phyloP scores from a whole-genome alignment of 371 early-diverging fungal genomes.

The Mucor piriformis region DNA sequence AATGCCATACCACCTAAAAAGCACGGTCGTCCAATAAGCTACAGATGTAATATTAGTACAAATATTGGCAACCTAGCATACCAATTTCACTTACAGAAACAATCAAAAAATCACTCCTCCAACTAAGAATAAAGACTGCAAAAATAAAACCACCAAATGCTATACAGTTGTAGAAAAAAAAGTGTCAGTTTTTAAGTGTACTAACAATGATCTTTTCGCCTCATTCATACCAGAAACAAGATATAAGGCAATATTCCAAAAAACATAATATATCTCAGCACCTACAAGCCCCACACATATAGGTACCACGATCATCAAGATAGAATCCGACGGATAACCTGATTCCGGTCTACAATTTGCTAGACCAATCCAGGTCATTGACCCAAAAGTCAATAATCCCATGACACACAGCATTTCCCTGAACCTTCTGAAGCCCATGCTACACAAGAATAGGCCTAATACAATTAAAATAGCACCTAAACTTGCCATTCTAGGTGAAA shows the following conservation, averaged over 20 bases:
- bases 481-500: constrained; percentile 31
- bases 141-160: constrained; percentile 26
- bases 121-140: constrained; percentile 23
- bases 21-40: constrained; percentile 21
- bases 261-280: constrained; percentile 18
- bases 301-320: constrained; percentile 29
- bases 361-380: constrained; percentile 30
- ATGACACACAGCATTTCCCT: constrained; percentile 29
- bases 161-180: background rate
- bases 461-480: constrained; percentile 35
- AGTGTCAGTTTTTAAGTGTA: too few species aligned
- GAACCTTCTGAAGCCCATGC: constrained; percentile 32
- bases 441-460: constrained; percentile 31
- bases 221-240: constrained; percentile 26
- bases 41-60: background rate
- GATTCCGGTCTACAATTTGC: constrained; percentile 17
- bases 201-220: too few species aligned
- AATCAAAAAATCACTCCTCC: constrained; percentile 24
- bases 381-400: constrained; percentile 40
- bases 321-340: constrained; percentile 20
- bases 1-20: constrained; percentile 28
- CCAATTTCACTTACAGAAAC: constrained; percentile 27
- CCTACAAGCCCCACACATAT: constrained; percentile 25
- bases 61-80: too few species aligned
- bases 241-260: constrained; percentile 26